Evolutionary conservation across 1,284 basidiomycete species (phyloP), one percentile per base, ranked within the genome.

Genomic region (Austropuccinia psidii): DNA sequence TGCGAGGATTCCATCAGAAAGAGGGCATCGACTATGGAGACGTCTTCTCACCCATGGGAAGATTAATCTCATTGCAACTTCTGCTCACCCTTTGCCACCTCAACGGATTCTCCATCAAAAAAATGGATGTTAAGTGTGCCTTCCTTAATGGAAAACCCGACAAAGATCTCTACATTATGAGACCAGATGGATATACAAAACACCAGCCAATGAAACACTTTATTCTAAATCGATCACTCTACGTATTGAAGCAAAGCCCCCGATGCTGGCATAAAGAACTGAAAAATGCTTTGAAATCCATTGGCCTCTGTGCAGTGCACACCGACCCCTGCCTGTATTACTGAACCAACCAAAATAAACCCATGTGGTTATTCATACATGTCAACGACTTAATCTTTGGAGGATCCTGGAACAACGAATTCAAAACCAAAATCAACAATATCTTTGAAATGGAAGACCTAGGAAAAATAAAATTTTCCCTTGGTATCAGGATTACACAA

Each of bases 1-100:
- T 49, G 17, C 27, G 43, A 21, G 64, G 45, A 11, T 67, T 67
- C 29, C 29, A 6, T 24, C 61, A 65, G 31, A 50, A 8, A 9
- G 61, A 65, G 24, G 61, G 61, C 4, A 29, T 50, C 35, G 64
- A 67, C n/a, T 67, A 67, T 27, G 8, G 11, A 3, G 47, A 67
- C 11, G 27, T 45, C 4, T 67, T 52, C 29, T 41, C 64, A 35
- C 64, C 47, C 5, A 54, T 49, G 3, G 64, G 64, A 27, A 17
- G 47, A 21, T 13, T 49, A 4, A 35, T 49, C 17, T 35, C 64
- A 19, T 27, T 67, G 3, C 11, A 31, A n/a, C 33, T 41, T 33
- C 27, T 67, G 5, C 64, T 67, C 8, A 49, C 47, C 4, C 4
- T 67, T 19, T 45, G 39, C 8, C 24, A 11, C 5, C 21, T 8